A percentile compares a stretch with the other conserved stretches of the same genome.
phyloP scores from a whole-genome alignment of 352 stramenopile species.

The Thalassiosira livingstoniorum region DNA sequence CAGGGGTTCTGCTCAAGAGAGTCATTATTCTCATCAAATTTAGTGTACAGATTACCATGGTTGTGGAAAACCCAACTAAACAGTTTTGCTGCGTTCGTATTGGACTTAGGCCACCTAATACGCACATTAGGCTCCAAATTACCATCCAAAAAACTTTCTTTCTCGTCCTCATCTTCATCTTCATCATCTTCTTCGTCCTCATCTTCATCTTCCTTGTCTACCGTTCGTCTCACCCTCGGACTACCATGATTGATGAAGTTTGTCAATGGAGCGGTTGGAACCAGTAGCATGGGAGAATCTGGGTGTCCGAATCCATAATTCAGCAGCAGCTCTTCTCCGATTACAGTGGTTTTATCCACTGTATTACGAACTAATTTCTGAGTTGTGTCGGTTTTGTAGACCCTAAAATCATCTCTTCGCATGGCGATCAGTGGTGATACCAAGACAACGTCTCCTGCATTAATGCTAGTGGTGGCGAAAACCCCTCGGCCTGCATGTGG shows the following conservation, averaged over 20 bases:
- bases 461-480: slow-evolving; percentile 59
- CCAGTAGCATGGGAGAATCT: slow-evolving; percentile 48
- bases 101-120: slow-evolving; percentile 58
- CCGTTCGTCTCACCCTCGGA: no score
- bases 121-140: slow-evolving; percentile 64
- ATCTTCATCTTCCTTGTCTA: no score
- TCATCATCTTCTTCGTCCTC: no score
- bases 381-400: slow-evolving; percentile 52
- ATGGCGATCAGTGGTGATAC: slow-evolving; percentile 72
- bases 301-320: slow-evolving; percentile 63
- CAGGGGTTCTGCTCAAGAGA: slow-evolving; percentile 44
- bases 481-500: slow-evolving; percentile 68
- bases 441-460: slow-evolving; percentile 50
- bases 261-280: slow-evolving; percentile 46
- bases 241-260: slow-evolving; percentile 63
- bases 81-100: slow-evolving; percentile 41
- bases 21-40: slow-evolving; percentile 32
- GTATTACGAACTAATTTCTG: slow-evolving; percentile 26
- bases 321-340: slow-evolving; percentile 56
- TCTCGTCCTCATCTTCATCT: no score
- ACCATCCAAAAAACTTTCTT: slow-evolving; percentile 55
- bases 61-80: slow-evolving; percentile 55
- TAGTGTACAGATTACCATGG: slow-evolving; percentile 28
- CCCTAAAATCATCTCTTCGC: slow-evolving; percentile 44
- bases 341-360: slow-evolving; percentile 31